Evolutionary conservation across 2,329 filamentous ascomycete species (phyloP), one percentile per base, ranked within the genome.

Genomic region (Fusarium albidum): DNA sequence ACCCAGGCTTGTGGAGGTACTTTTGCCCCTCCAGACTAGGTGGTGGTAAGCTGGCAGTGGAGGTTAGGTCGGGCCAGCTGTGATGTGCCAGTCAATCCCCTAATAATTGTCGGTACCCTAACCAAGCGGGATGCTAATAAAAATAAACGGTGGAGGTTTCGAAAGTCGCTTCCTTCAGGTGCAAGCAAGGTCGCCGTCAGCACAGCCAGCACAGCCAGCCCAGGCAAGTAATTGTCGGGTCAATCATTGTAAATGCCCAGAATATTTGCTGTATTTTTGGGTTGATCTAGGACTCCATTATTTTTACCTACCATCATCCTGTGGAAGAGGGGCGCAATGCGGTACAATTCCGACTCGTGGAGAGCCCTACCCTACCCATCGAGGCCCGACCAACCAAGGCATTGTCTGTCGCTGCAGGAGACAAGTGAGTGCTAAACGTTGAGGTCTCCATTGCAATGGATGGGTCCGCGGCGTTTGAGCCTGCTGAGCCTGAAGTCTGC

Each of bases 131-230:
- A 49, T 52, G 38, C 56, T 57, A 50, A 55, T 58, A 51, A 61
- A 58, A 59, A 61, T 45, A 55, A 61, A 61, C 54, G 42, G 45
- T 52, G 50, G 58, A 62, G 41, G 58, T 62, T 62, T 62, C 54
- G 45, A 62, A 55, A 52, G 32, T 38, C 47, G 46, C 51, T 49
- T 55, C 37, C 51, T 49, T 51, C 53, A 43, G 42, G 58, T 60
- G 52, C 57, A 60, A n/a, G n/a, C n/a, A n/a, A n/a, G 37, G 52
- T 57, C 33, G 38, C 57, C 57, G 41, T 58, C 57, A 59, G 49
- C 57, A 61, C 57, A 57, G 57, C 53, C 57, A 59, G 49, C 57
- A 61, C 57, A 57, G 57, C 53, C 48, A 28, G 47, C 53, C 31
- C 46, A 33, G 50, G 43, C 55, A 44, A 21, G 21, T 21, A 21